phyloP scores from a whole-genome alignment of 352 stramenopile species.

The Phytophthora constricta region DNA sequence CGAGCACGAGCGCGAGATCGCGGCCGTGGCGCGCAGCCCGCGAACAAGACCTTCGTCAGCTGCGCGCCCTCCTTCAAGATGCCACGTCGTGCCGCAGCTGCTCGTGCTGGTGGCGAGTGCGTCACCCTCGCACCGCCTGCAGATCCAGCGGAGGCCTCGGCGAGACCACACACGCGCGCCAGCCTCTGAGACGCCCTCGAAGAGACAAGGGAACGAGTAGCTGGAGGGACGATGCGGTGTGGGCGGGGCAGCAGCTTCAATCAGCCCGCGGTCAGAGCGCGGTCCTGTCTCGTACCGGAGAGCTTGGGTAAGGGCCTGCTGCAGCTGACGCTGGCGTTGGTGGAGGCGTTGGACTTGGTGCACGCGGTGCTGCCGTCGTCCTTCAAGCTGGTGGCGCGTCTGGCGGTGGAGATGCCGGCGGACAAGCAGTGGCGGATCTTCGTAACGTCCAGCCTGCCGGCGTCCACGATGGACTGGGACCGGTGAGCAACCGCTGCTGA shows the following conservation, averaged over 20 bases:
- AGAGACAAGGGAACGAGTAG: neutral
- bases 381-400: slow-evolving; percentile 47
- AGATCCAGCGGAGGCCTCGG: slow-evolving; percentile 35
- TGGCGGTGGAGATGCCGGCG: slow-evolving; percentile 19
- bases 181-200: slow-evolving; percentile 15
- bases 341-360: slow-evolving; percentile 75
- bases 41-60: slow-evolving; percentile 80
- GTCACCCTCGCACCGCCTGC: slow-evolving; percentile 30
- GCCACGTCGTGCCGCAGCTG: slow-evolving; percentile 18
- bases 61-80: slow-evolving; percentile 61
- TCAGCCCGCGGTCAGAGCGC: slow-evolving; percentile 36
- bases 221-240: slow-evolving; percentile 34
- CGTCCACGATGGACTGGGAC: slow-evolving; percentile 62
- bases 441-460: slow-evolving; percentile 56
- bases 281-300: slow-evolving; percentile 57
- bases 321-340: slow-evolving; percentile 46
- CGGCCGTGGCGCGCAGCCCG: slow-evolving; percentile 58
- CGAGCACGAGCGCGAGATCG: slow-evolving; percentile 62
- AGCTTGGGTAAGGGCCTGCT: slow-evolving; percentile 43
- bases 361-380: slow-evolving; percentile 66
- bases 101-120: slow-evolving; percentile 55
- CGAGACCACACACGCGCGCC: slow-evolving; percentile 56
- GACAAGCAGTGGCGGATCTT: slow-evolving; percentile 47
- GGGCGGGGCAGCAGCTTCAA: slow-evolving; percentile 26
- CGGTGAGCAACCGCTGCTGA: slow-evolving; percentile 57